Base-by-base conservation (phyloP, 176 grass and related monocot genomes). In the Alloteropsis semialata region DNA sequence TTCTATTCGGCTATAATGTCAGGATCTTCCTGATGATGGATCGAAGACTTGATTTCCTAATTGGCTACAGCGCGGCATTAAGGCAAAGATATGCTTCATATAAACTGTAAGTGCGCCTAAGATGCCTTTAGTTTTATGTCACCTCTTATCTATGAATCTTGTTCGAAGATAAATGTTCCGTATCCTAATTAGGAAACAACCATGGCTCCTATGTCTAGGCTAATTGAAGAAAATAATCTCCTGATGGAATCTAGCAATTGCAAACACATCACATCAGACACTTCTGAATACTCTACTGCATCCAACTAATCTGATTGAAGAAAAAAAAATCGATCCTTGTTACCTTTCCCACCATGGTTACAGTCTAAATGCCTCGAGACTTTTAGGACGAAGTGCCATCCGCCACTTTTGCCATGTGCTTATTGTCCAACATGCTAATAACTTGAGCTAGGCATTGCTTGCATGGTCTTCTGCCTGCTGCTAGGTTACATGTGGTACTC, bases 91-190 rank as follows among this genome's bases (percentile, higher is more conserved):
- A 82, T 24, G 58, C 48, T 69, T 60, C 82, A 81, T 85, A 83
- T 81, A 50, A 85, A 88, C 77, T 78, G 57, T 82, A 85, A 84
- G 73, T 91, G 77, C 82, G 58, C 67, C 67, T 21, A 77, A 74
- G 43, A 67, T 86, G 74, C 65, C 74, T 74, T 86, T n/a, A 57
- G 37, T 72, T 79, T 83, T 30, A 67, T 90, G 68, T 33, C 58
- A 83, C 79, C 25, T 73, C 60, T 88, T 81, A 39, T 83, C 39
- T 79, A 78, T 59, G 10, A 75, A 60, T 59, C 34, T 53, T 88
- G 22, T 69, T 81, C 34, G 50, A 84, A 84, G 81, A 75, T 21
- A 66, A 73, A 65, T 77, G 74, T 85, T 65, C 76, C 11, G 48
- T 53, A 30, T 74, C 74, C 50, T 79, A 83, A 75, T 69, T 72